Evolutionary conservation across 495 filamentous ascomycete species (phyloP).

Genomic region (Aspergillus hancockii): DNA sequence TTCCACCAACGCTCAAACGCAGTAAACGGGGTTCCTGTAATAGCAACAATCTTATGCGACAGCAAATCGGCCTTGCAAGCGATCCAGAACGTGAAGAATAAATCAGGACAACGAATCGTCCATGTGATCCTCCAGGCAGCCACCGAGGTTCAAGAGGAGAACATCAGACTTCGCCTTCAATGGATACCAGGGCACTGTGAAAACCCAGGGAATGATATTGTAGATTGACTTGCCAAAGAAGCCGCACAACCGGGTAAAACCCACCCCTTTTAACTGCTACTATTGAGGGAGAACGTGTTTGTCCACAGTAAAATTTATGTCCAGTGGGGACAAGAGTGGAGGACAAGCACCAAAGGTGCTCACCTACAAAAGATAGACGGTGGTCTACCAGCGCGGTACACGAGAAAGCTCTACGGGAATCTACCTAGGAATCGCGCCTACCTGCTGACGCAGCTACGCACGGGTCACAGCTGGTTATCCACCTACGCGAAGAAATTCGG

Average conservation of each 20-base stretch:
- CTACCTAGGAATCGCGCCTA: conserved; percentile 18
- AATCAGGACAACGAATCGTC: no score
- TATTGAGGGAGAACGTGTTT: conserved; percentile 9
- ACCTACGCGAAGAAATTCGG: conserved; percentile 16
- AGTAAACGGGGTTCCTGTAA: no score
- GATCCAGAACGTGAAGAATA: no score
- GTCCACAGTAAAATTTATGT: conserved; percentile 9
- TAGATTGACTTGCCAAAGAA: background rate
- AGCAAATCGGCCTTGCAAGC: no score
- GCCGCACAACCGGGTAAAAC: conserved; percentile 1
- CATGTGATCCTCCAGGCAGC: no score
- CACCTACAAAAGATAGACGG: conserved; percentile 18
- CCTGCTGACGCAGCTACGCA: conserved; percentile 23
- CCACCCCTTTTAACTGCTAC: conserved; percentile 9
- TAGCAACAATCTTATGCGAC: no score
- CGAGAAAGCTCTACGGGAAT: conserved; percentile 12
- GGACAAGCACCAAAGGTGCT: conserved; percentile 12
- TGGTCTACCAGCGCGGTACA: conserved; percentile 10
- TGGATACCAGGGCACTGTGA: conserved; percentile 14
- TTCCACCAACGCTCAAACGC: no score
- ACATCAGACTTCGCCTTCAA: conserved; percentile 9
- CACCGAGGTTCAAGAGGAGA: no score
- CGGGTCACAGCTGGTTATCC: conserved; percentile 23
- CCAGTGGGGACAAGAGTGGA: conserved; percentile 20
- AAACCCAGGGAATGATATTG: conserved; percentile 6